Percentiles rank a stretch among this genome's conserved stretches.
These are phyloP conservation scores for Urtica urens DNA, from an alignment of 306 rosid species.

Conservation along the genomic window DNA sequence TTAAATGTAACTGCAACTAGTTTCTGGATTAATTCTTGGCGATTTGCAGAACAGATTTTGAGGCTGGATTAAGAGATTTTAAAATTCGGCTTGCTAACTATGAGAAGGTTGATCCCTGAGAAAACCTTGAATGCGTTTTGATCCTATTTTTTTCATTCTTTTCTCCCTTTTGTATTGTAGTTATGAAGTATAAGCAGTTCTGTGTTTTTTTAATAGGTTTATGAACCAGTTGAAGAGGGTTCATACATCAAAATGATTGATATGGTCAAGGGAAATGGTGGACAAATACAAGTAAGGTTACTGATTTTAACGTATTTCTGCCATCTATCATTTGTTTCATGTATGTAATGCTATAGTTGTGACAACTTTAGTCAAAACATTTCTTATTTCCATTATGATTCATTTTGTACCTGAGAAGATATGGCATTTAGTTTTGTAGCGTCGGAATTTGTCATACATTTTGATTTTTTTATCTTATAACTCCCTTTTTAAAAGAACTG, in stretches of 20 bases:
- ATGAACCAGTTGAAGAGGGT: constrained; percentile 95
- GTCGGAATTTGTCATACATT: too few species aligned
- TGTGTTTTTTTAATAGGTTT: constrained; percentile 41
- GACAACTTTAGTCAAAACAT: neutral
- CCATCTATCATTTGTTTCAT: neutral
- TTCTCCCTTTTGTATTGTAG: constrained; percentile 14
- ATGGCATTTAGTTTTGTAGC: too few species aligned
- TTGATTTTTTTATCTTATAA: too few species aligned
- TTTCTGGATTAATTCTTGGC: constrained; percentile 16
- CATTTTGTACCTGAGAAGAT: neutral
- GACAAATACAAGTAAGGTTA: constrained; percentile 85
- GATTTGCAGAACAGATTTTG: constrained; percentile 80
- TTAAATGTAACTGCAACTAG: too few species aligned
- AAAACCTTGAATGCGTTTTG: constrained; percentile 8
- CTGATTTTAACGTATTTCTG: constrained; percentile 1
- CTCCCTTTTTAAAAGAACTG: too few species aligned
- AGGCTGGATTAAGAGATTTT: constrained; percentile 81
- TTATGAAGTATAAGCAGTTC: constrained; percentile 3
- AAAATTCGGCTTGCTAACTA: constrained; percentile 73
- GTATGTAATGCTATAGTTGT: neutral
- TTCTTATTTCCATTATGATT: neutral
- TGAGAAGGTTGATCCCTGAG: constrained; percentile 49
- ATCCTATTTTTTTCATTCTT: too few species aligned
- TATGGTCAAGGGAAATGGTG: constrained; percentile 94
- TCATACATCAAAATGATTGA: constrained; percentile 98